Percentiles rank a stretch among this genome's conserved stretches.
These are phyloP conservation scores for Epipyxis sp. DNA, from an alignment of 108 stramenopile species.

Conservation along the genomic window DNA sequence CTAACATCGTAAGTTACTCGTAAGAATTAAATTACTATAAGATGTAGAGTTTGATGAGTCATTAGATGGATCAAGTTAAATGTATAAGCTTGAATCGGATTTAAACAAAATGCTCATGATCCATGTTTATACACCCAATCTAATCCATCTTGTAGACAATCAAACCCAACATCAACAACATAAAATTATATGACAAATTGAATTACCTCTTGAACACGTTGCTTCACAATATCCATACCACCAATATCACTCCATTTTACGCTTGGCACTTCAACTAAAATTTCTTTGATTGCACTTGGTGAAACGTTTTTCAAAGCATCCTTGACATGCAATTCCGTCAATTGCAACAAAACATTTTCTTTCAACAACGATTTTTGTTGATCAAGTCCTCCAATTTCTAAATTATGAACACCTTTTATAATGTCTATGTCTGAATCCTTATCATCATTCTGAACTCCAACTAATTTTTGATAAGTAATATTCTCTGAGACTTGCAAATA, in stretches of 20 bases:
- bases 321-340: conserved; percentile 9
- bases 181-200: neutral
- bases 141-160: too few species aligned
- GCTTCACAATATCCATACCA: conserved; percentile 58
- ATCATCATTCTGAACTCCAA: neutral
- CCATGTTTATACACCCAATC: too few species aligned
- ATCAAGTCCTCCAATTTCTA: neutral
- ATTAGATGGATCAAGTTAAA: too few species aligned
- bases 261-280: conserved; percentile 50
- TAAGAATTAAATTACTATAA: too few species aligned
- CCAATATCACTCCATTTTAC: conserved; percentile 53
- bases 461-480: neutral
- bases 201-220: conserved; percentile 39
- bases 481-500: too few species aligned
- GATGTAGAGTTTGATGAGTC: too few species aligned
- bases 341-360: neutral
- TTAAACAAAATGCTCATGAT: too few species aligned
- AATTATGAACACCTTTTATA: neutral
- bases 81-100: too few species aligned
- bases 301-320: conserved; percentile 40
- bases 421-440: neutral
- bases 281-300: conserved; percentile 50
- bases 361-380: neutral
- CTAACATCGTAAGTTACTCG: too few species aligned
- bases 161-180: conserved; percentile 1